These are phyloP conservation scores for Claviceps citrina DNA, from an alignment of 2,329 filamentous ascomycete genomes.

Conservation along the genomic window DNA sequence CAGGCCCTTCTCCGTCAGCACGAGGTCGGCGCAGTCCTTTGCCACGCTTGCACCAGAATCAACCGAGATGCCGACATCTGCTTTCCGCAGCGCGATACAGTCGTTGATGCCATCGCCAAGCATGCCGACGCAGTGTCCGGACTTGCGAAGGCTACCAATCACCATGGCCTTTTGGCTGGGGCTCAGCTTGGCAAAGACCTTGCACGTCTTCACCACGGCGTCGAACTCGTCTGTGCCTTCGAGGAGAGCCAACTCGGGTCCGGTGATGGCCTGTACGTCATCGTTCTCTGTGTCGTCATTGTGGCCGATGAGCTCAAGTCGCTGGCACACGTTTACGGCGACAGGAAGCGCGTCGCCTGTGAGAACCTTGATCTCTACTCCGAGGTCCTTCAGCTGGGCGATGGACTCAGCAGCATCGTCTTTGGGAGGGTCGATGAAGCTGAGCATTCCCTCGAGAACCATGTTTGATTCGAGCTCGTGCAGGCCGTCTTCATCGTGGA, in stretches of 20 bases:
- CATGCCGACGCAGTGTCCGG: constrained; percentile 16
- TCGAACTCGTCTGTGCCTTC: constrained; percentile 11
- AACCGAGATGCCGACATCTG: constrained; percentile 17
- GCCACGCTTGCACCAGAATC: constrained; percentile 16
- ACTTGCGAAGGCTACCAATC: constrained; percentile 10
- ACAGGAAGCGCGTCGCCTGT: constrained; percentile 15
- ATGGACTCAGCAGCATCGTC: constrained; percentile 15
- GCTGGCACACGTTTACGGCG: constrained; percentile 15
- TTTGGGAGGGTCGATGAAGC: constrained; percentile 16
- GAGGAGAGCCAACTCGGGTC: constrained; percentile 10
- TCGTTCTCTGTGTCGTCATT: constrained; percentile 8
- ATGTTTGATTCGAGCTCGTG: constrained; percentile 12
- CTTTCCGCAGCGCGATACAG: constrained; percentile 14
- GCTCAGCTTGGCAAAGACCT: constrained; percentile 16
- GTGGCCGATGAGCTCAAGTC: constrained; percentile 10
- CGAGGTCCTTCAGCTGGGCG: constrained; percentile 10
- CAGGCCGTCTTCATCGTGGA: constrained; percentile 10
- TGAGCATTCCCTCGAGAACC: constrained; percentile 14
- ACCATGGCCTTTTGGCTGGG: constrained; percentile 15
- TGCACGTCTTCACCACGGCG: constrained; percentile 11
- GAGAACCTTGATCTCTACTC: constrained; percentile 16
- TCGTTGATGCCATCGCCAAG: constrained; percentile 18
- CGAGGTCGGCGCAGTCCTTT: constrained; percentile 16
- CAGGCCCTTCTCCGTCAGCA: constrained; percentile 17
- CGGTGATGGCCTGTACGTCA: constrained; percentile 13